Conservation (phyloP, 75 land plant species). For the Selaginella tamariscina region DNA sequence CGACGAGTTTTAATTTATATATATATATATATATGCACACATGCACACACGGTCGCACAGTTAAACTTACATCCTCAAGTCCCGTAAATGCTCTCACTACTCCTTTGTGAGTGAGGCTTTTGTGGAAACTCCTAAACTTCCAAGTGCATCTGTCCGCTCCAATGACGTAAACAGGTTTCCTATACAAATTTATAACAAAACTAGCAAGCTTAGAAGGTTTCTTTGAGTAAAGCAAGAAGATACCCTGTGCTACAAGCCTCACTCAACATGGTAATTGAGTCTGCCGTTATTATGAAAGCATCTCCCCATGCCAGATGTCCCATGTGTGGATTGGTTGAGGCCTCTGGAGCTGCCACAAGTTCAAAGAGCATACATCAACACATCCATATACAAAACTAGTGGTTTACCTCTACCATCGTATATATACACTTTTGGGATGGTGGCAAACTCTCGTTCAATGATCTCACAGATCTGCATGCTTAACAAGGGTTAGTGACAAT, state of each 20-base stretch:
- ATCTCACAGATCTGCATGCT: not conserved
- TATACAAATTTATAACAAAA: constrained; percentile 17
- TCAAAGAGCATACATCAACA: no score
- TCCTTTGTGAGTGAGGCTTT: constrained; percentile 52
- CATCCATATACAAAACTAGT: no score
- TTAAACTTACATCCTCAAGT: constrained; percentile 84
- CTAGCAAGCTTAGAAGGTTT: no score
- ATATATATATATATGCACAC: not conserved
- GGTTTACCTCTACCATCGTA: constrained; percentile 82
- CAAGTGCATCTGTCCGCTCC: constrained; percentile 86
- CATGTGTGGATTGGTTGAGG: constrained; percentile 92
- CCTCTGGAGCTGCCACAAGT: constrained; percentile 8
- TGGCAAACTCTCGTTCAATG: constrained; percentile 38
- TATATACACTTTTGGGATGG: constrained; percentile 68
- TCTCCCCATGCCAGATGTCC: constrained; percentile 97
- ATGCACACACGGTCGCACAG: no score
- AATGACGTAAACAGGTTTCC: constrained; percentile 95
- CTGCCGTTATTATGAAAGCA: constrained; percentile 96
- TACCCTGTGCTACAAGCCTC: constrained; percentile 99
- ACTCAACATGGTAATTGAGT: constrained; percentile 91
- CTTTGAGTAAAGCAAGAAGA: not conserved
- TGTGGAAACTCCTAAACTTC: constrained; percentile 82
- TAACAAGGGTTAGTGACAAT: not conserved
- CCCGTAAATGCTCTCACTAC: constrained; percentile 72
- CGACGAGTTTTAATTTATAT: not conserved